These are phyloP conservation scores for Rheum nobile DNA, from an alignment of 148 eudicot species.

Conservation along the genomic window DNA sequence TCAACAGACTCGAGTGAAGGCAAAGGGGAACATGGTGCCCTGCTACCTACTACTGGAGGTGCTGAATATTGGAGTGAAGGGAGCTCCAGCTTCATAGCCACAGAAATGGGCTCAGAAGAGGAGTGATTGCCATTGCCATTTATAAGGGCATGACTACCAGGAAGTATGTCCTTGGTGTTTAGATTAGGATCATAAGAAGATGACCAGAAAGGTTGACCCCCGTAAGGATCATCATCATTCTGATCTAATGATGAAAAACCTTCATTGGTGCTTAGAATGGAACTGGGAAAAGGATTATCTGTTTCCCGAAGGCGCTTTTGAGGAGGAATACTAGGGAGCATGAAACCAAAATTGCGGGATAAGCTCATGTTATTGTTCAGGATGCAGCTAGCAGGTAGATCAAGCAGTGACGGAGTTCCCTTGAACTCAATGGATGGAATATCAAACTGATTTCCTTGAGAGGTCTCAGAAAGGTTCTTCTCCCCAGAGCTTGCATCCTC, in stretches of 20 bases:
- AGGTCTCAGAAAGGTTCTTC: slow-evolving; percentile 23
- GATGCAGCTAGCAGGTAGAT: slow-evolving; percentile 27
- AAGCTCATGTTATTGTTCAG: slow-evolving; percentile 21
- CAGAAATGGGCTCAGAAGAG: slow-evolving; percentile 52
- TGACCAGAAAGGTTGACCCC: slow-evolving; percentile 25
- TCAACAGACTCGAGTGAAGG: slow-evolving; percentile 59
- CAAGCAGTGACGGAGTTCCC: slow-evolving; percentile 25
- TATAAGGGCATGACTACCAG: slow-evolving; percentile 59
- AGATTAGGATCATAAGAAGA: slow-evolving; percentile 30
- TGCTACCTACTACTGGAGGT: slow-evolving; percentile 27
- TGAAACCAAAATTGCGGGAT: slow-evolving; percentile 16
- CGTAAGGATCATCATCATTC: slow-evolving; percentile 25
- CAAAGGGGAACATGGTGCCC: slow-evolving; percentile 41
- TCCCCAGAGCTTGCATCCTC: slow-evolving; percentile 27
- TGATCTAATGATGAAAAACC: slow-evolving; percentile 25
- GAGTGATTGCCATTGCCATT: slow-evolving; percentile 58
- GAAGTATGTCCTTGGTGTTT: slow-evolving; percentile 19
- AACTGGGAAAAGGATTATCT: slow-evolving; percentile 19
- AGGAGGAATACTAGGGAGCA: slow-evolving; percentile 30
- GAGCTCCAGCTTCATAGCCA: slow-evolving; percentile 85
- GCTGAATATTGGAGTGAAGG: slow-evolving; percentile 76
- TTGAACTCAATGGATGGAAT: slow-evolving; percentile 49
- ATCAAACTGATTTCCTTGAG: slow-evolving; percentile 24
- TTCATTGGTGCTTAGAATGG: slow-evolving; percentile 16
- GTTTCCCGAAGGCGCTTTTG: slow-evolving; percentile 45